A percentile compares a stretch with the other conserved stretches of the same genome.
phyloP scores from a whole-genome alignment of 257 asterid genomes.

The Solanum acaule region DNA sequence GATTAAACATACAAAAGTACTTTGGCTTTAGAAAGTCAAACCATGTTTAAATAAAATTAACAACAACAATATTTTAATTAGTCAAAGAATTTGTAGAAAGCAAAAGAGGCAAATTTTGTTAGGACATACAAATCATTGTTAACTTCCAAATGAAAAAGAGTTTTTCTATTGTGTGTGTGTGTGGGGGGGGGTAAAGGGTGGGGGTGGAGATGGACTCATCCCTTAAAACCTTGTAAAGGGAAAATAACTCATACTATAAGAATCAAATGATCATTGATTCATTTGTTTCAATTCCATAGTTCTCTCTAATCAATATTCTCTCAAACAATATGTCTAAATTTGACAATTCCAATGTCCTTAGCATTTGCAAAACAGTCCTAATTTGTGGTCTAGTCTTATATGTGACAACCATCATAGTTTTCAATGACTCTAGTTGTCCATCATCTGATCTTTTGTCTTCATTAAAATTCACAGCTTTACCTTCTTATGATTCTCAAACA shows the following conservation, averaged over 20 bases:
- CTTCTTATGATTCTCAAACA: slow-evolving; percentile 8
- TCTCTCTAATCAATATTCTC: neutral
- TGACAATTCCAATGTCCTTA: neutral
- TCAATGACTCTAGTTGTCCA: neutral
- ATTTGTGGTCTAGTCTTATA: neutral
- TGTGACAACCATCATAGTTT: neutral
- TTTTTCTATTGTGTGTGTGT: neutral
- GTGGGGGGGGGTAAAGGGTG: accelerated
- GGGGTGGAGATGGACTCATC: neutral
- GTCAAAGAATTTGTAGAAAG: neutral
- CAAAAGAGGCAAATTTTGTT: neutral
- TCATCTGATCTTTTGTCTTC: neutral
- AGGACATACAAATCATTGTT: neutral
- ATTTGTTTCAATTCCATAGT: neutral
- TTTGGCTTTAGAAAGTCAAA: neutral
- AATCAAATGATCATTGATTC: neutral
- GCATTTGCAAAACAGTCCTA: neutral
- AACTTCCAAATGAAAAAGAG: neutral
- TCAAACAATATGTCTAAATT: neutral
- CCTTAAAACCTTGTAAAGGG: neutral
- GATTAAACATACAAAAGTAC: neutral
- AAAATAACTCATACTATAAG: neutral
- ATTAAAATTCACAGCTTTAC: neutral
- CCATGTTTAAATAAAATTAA: neutral
- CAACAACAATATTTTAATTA: neutral